These are phyloP conservation scores for Mycosphaerella arachidis DNA, from an alignment of 2,329 filamentous ascomycete genomes.

Conservation along the genomic window DNA sequence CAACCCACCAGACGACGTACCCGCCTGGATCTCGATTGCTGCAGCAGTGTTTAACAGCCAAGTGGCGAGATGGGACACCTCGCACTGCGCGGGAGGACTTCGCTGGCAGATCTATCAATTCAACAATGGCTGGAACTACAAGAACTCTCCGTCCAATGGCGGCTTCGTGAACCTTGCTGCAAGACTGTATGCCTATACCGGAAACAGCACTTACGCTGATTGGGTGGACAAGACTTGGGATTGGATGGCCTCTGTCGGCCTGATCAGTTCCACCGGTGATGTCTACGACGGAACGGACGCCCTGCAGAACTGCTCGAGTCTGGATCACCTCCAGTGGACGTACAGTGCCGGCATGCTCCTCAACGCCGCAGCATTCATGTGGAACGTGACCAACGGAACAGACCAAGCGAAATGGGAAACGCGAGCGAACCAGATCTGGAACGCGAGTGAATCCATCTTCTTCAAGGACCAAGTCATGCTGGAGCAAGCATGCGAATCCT, in stretches of 20 bases:
- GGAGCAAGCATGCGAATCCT: conserved; percentile 39
- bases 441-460: conserved; percentile 32
- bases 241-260: conserved; percentile 42
- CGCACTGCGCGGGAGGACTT: conserved; percentile 33
- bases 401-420: conserved; percentile 34
- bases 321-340: conserved; percentile 44
- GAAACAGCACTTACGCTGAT: conserved; percentile 53
- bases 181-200: conserved; percentile 31
- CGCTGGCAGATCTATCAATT: conserved; percentile 37
- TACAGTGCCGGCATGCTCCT: conserved; percentile 45
- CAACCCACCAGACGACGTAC: conserved; percentile 36
- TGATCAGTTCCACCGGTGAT: conserved; percentile 44
- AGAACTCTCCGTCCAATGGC: conserved; percentile 47
- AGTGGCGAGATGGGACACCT: conserved; percentile 31
- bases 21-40: conserved; percentile 41
- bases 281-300: conserved; percentile 45
- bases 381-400: conserved; percentile 22
- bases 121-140: conserved; percentile 41
- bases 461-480: conserved; percentile 36
- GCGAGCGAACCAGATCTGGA: conserved; percentile 12
- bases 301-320: conserved; percentile 37
- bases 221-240: conserved; percentile 49
- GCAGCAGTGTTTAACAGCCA: conserved; percentile 38
- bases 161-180: conserved; percentile 45
- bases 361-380: conserved; percentile 43